Percentiles rank a stretch among this genome's conserved stretches.
phyloP scores from a whole-genome alignment of 2,329 filamentous ascomycete species.

The Didymella pinodella region DNA sequence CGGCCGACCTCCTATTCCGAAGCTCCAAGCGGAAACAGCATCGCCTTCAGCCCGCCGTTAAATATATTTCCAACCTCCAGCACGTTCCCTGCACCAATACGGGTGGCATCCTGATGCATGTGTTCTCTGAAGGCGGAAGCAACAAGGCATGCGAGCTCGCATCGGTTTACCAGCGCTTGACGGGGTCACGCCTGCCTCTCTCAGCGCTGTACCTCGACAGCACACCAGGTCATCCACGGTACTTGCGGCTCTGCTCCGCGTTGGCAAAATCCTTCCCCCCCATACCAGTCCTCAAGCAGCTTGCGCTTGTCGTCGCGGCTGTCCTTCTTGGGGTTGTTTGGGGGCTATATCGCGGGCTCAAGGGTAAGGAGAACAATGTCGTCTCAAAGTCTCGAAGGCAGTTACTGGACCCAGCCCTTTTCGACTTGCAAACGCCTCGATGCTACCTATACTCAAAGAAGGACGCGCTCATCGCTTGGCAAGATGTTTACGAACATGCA shows the following conservation, averaged over 20 bases:
- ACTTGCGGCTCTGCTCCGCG: constrained; percentile 32
- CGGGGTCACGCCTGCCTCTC: constrained; percentile 28
- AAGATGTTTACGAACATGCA: constrained; percentile 63
- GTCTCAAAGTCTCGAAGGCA: constrained; percentile 29
- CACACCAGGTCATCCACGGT: constrained; percentile 39
- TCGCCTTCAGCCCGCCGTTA: constrained; percentile 31
- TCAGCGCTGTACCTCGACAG: constrained; percentile 38
- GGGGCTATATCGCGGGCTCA: constrained; percentile 28
- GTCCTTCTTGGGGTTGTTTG: constrained; percentile 29
- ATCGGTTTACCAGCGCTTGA: constrained; percentile 28
- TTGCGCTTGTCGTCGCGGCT: constrained; percentile 25
- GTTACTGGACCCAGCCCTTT: constrained; percentile 26
- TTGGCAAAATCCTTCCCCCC: constrained; percentile 34
- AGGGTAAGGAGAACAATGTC: constrained; percentile 33
- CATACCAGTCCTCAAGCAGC: constrained; percentile 26
- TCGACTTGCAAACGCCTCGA: constrained; percentile 47
- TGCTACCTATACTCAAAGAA: constrained; percentile 65
- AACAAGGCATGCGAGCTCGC: constrained; percentile 40
- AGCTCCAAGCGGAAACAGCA: constrained; percentile 29
- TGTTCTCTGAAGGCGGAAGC: constrained; percentile 42
- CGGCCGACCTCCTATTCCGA: constrained; percentile 36
- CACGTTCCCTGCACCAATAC: constrained; percentile 13
- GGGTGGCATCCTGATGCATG: constrained; percentile 33
- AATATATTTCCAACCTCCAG: constrained; percentile 26
- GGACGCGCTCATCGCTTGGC: constrained; percentile 63